A percentile compares a stretch with the other conserved stretches of the same genome.
These are phyloP conservation scores for Penicillium sp. DNA, from an alignment of 2,329 filamentous ascomycete species.

Conservation along the genomic window DNA sequence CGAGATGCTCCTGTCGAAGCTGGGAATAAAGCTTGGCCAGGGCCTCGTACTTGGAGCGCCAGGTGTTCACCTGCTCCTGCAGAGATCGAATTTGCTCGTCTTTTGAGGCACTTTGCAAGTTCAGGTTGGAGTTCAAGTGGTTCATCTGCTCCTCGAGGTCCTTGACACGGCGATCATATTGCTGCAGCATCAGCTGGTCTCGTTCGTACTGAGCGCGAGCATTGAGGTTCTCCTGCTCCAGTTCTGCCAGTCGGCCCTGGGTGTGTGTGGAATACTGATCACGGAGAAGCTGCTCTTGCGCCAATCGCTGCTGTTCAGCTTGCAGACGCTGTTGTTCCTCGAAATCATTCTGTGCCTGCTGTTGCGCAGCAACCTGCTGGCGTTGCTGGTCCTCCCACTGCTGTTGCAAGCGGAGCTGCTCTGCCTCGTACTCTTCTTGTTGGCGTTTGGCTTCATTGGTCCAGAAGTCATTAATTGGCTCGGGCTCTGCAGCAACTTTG, in stretches of 20 bases:
- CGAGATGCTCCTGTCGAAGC: conserved; percentile 89
- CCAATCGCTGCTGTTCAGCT: conserved; percentile 84
- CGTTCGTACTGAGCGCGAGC: conserved; percentile 93
- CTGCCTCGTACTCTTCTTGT: conserved; percentile 92
- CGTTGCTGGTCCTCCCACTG: conserved; percentile 80
- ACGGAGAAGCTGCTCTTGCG: conserved; percentile 84
- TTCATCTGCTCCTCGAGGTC: conserved; percentile 83
- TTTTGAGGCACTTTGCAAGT: conserved; percentile 82
- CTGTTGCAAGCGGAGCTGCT: conserved; percentile 84
- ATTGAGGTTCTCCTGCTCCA: conserved; percentile 93
- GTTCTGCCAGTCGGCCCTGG: conserved; percentile 89
- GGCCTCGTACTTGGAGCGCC: conserved; percentile 95
- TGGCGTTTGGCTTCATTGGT: conserved; percentile 87
- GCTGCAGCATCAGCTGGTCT: conserved; percentile 95
- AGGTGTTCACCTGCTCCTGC: conserved; percentile 97
- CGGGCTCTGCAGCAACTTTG: conserved; percentile 72
- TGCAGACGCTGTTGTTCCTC: conserved; percentile 90
- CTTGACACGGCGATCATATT: conserved; percentile 94
- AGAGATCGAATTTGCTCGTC: conserved; percentile 92
- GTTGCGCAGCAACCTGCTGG: conserved; percentile 77
- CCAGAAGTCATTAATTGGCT: conserved; percentile 98
- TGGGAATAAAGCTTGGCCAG: conserved; percentile 97
- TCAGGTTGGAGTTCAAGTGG: conserved; percentile 79
- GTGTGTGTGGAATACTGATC: conserved; percentile 94
- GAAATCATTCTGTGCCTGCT: conserved; percentile 91